These are phyloP conservation scores for Alectoria sarmentosa DNA, from an alignment of 495 filamentous ascomycete species.

Conservation along the genomic window DNA sequence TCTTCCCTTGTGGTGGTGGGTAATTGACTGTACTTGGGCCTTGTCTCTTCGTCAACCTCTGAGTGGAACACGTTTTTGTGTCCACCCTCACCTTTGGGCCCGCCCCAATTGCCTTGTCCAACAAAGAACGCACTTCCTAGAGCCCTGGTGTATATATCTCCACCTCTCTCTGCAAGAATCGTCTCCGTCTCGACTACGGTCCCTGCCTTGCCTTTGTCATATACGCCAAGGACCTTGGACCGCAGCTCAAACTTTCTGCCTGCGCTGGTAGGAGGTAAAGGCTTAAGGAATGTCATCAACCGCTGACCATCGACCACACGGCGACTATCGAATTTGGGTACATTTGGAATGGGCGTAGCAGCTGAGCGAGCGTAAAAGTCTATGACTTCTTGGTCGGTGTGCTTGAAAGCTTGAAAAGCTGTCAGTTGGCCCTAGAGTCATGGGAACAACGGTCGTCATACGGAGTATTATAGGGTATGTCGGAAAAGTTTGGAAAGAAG, in stretches of 20 bases:
- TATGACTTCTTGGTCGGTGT: constrained; percentile 66
- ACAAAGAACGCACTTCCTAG: constrained; percentile 70
- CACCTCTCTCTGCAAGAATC: constrained; percentile 62
- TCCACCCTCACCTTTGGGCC: constrained; percentile 60
- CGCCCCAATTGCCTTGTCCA: constrained; percentile 81
- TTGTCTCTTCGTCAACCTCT: constrained; percentile 23
- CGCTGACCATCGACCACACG: constrained; percentile 83
- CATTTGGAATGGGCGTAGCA: constrained; percentile 58
- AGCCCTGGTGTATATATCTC: constrained; percentile 65
- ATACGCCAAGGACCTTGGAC: constrained; percentile 76
- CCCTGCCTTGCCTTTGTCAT: constrained; percentile 84
- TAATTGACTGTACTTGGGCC: constrained; percentile 66
- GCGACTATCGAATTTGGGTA: constrained; percentile 68
- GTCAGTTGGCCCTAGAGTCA: not conserved
- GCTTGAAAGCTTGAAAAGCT: constrained; percentile 62
- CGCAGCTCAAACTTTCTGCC: constrained; percentile 71
- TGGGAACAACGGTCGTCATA: too few species aligned
- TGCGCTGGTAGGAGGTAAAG: constrained; percentile 62
- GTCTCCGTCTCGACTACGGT: constrained; percentile 77
- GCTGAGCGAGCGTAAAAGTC: constrained; percentile 70
- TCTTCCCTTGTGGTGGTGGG: constrained; percentile 61
- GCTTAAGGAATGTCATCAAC: constrained; percentile 67
- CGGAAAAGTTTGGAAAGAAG: constrained; percentile 76
- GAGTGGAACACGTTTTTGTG: not conserved
- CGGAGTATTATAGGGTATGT: constrained; percentile 80